phyloP scores from a whole-genome alignment of 257 asterid genomes.

The Coffea eugenioides region DNA sequence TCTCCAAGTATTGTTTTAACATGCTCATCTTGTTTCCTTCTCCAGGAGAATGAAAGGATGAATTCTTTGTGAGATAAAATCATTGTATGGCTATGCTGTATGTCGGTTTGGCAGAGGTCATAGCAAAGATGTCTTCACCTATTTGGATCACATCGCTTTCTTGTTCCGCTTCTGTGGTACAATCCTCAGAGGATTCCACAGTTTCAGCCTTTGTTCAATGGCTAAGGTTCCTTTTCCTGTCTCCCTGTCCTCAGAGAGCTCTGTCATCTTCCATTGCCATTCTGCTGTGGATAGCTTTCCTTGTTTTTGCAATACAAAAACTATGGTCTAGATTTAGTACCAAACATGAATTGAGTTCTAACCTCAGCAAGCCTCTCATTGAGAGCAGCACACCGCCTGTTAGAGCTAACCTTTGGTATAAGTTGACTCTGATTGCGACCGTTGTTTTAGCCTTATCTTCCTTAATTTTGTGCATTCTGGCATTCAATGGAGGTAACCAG shows the following conservation, averaged over 20 bases:
- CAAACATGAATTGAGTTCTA: conserved; percentile 25
- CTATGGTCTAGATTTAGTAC: conserved; percentile 43
- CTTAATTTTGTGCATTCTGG: conserved; percentile 38
- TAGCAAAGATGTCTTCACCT: conserved; percentile 20
- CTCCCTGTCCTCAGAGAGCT: conserved; percentile 85
- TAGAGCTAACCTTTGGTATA: conserved; percentile 48
- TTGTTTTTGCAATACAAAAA: conserved; percentile 48
- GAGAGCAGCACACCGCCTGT: conserved; percentile 32
- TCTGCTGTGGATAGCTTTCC: conserved; percentile 42
- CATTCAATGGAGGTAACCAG: conserved; percentile 21
- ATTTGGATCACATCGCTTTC: conserved; percentile 76
- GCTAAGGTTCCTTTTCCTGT: conserved; percentile 71
- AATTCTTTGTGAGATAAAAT: conserved; percentile 9
- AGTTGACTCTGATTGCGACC: conserved; percentile 39
- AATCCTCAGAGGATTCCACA: conserved; percentile 30
- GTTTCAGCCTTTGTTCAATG: conserved; percentile 40
- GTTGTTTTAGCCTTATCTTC: conserved; percentile 39
- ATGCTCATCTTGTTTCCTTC: background rate
- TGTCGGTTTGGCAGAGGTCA: background rate
- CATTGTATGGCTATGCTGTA: background rate
- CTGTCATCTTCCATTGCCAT: conserved; percentile 50
- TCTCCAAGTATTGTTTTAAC: background rate
- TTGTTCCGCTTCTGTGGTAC: conserved; percentile 46
- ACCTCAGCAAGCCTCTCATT: conserved; percentile 51
- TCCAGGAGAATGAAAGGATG: conserved; percentile 2